Evolutionary conservation across 2,329 filamentous ascomycete genomes (phyloP), one percentile per base, ranked within the genome.

Genomic region (Thielaviopsis musarum): DNA sequence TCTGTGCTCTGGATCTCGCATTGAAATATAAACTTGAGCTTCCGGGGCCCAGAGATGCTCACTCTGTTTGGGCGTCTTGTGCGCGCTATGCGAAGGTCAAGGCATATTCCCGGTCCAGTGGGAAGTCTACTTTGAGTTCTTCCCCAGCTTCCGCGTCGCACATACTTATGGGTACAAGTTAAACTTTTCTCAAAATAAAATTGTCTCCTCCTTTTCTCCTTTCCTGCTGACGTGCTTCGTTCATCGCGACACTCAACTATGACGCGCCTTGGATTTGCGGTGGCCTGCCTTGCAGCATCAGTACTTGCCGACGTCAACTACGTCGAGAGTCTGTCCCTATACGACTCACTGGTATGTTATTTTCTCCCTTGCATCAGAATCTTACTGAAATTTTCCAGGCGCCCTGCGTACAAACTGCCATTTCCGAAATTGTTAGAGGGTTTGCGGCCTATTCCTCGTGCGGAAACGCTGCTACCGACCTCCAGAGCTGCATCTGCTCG

Each of bases 401-500:
- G 48, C 75, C 76, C 24, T 81, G 78, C 65, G 77, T 72, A 3
- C 70, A 73, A 61, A 69, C 66, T 1, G 77, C 75, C 10, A 60
- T 80, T 48, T 72, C 70, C 1, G 71, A 73, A 61, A 71, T 73
- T 59, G 66, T 81, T 63, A 69, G 71, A 61, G 61, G 64, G 41
- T 70, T 74, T 63, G 78, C 77, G 0, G 65, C 69, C 28, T 67
- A 69, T 10, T 69, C 68, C 53, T 80, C 77, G 62, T 72, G 72
- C 15, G 68, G 55, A 12, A 26, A 73, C 26, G 73, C 67, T 5
- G 72, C 72, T 15, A 70, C 71, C 4, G 72, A 70, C 4, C 67
- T 80, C 9, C 76, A 79, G 63, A 73, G 72, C 9, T 81, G 78
- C 60, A 70, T 78, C n/a, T 81, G 77, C 68, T 74, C 73, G 15